Evolutionary conservation across 441 rosid species (phyloP).

Genomic region (Eruca vesicaria): DNA sequence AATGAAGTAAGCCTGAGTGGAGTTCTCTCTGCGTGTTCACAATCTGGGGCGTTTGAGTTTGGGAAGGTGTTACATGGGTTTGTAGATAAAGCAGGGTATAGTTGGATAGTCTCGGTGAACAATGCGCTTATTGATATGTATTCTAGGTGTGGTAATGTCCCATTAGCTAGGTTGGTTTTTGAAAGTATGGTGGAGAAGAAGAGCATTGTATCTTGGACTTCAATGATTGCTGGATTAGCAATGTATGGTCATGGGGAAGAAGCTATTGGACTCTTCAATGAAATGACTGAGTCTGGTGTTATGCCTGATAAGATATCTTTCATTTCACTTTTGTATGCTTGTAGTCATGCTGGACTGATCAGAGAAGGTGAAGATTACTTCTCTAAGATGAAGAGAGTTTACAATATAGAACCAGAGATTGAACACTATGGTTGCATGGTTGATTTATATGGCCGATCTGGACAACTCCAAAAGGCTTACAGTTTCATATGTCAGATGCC

Average conservation of each 20-base stretch:
- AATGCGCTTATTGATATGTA: constrained; percentile 75
- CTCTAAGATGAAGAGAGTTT: constrained; percentile 51
- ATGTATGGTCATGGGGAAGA: constrained; percentile 78
- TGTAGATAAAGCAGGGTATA: constrained; percentile 57
- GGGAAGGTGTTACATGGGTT: constrained; percentile 65
- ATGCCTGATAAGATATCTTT: constrained; percentile 62
- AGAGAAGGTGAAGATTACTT: constrained; percentile 61
- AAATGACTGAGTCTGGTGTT: constrained; percentile 57
- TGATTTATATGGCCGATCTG: constrained; percentile 83
- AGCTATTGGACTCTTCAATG: constrained; percentile 54
- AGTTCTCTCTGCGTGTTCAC: constrained; percentile 81
- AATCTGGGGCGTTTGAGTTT: constrained; percentile 62
- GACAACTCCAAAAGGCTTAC: constrained; percentile 65
- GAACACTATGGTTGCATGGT: constrained; percentile 93
- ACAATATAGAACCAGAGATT: constrained; percentile 56
- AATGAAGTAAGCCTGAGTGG: constrained; percentile 75
- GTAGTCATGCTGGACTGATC: constrained; percentile 81
- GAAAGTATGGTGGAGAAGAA: constrained; percentile 43
- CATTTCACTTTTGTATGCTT: constrained; percentile 68
- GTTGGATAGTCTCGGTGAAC: constrained; percentile 57
- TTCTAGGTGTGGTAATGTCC: constrained; percentile 69
- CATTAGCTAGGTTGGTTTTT: constrained; percentile 64
- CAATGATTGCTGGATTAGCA: constrained; percentile 72
- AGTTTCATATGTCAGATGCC: constrained; percentile 61
- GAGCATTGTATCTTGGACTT: constrained; percentile 77